Evolutionary conservation across 176 grass and related monocot genomes (phyloP).

Genomic region (Calamus simplicifolius): DNA sequence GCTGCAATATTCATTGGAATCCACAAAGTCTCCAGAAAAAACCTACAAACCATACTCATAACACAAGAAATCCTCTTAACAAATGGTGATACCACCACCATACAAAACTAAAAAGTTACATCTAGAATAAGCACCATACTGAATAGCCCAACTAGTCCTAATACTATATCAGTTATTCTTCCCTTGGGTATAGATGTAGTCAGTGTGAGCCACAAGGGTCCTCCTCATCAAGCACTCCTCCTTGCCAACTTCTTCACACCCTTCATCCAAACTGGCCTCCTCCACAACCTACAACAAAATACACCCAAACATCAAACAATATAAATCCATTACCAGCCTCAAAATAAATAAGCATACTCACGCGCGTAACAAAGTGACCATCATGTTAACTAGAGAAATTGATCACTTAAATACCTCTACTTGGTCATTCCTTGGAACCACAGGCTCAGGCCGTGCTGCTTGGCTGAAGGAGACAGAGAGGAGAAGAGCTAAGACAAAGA

Average conservation of each 20-base stretch:
- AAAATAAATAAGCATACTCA: background rate
- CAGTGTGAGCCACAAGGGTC: background rate
- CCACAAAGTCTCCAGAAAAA: no score
- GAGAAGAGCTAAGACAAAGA: background rate
- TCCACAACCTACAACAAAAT: background rate
- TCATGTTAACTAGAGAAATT: no score
- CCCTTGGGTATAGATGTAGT: background rate
- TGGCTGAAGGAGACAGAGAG: background rate
- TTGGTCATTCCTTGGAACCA: background rate
- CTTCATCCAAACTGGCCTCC: background rate
- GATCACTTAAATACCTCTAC: background rate
- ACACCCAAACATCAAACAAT: background rate
- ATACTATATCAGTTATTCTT: background rate
- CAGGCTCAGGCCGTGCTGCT: background rate
- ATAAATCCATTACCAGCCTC: background rate
- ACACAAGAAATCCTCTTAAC: no score
- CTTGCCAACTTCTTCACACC: background rate
- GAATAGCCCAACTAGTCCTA: no score
- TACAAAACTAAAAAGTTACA: no score
- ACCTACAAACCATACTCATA: no score
- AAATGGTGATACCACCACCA: no score
- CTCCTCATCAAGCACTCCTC: constrained; percentile 1
- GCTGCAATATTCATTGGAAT: no score
- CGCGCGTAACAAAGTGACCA: background rate
- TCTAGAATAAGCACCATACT: no score